Conservation (phyloP, 2,329 filamentous ascomycete species). For the Fusarium zealandicum region DNA sequence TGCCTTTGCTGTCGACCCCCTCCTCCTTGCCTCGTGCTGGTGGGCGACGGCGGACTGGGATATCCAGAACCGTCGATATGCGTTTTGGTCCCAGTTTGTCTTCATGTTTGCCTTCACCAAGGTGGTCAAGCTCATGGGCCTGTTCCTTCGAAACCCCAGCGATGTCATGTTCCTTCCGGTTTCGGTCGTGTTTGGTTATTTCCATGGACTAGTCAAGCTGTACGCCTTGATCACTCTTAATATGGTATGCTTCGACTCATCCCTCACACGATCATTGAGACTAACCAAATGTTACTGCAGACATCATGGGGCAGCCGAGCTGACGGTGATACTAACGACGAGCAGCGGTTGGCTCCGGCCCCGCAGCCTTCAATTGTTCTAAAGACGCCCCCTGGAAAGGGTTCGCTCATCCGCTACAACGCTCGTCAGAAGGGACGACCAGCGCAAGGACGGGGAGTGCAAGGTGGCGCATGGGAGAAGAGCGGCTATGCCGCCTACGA, state of each 20-base stretch:
- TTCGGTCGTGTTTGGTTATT: slow-evolving; percentile 91
- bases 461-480: slow-evolving; percentile 44
- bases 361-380: slow-evolving; percentile 53
- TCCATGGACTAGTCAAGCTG: slow-evolving; percentile 91
- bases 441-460: slow-evolving; percentile 34
- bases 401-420: slow-evolving; percentile 56
- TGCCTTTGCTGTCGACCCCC: slow-evolving; percentile 78
- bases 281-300: slow-evolving; percentile 54
- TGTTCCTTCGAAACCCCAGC: slow-evolving; percentile 83
- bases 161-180: slow-evolving; percentile 82
- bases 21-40: slow-evolving; percentile 74
- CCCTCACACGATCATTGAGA: not conserved
- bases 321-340: slow-evolving; percentile 86
- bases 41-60: slow-evolving; percentile 71
- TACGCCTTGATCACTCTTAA: slow-evolving; percentile 84
- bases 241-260: slow-evolving; percentile 67
- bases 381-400: slow-evolving; percentile 53
- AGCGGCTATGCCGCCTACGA: slow-evolving; percentile 46
- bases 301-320: slow-evolving; percentile 96
- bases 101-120: slow-evolving; percentile 88
- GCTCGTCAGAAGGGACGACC: slow-evolving; percentile 51
- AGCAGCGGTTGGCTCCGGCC: slow-evolving; percentile 67
- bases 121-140: slow-evolving; percentile 86
- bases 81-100: slow-evolving; percentile 67
- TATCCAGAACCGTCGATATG: slow-evolving; percentile 56